A percentile compares a stretch with the other conserved stretches of the same genome.
phyloP scores from a whole-genome alignment of 805 yeast species.

The Allodekkera sacchari region DNA sequence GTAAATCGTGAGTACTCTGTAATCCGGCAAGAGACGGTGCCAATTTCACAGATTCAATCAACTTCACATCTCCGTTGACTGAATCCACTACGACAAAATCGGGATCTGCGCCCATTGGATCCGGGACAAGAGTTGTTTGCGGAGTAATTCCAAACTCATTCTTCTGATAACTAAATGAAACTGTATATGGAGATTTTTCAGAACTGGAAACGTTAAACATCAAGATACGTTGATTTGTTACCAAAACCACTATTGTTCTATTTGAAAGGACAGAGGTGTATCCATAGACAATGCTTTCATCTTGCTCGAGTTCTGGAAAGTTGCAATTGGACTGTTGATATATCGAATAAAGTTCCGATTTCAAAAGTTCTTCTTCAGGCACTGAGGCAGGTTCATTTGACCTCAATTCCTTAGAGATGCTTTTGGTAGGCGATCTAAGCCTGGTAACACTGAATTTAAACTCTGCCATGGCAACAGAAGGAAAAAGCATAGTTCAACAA shows the following conservation, averaged over 20 bases:
- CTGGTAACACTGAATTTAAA: slow-evolving; percentile 17
- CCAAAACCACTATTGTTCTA: slow-evolving; percentile 21
- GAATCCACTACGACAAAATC: slow-evolving; percentile 65
- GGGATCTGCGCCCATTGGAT: slow-evolving; percentile 46
- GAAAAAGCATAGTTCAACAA: no score
- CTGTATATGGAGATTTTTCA: slow-evolving; percentile 49
- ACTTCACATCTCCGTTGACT: slow-evolving; percentile 48
- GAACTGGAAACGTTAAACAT: slow-evolving; percentile 65
- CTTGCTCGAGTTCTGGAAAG: slow-evolving; percentile 35
- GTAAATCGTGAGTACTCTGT: slow-evolving; percentile 26
- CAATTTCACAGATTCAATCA: slow-evolving; percentile 66
- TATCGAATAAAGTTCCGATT: slow-evolving; percentile 1
- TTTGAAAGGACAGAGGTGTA: slow-evolving; percentile 18
- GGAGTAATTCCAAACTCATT: slow-evolving; percentile 30
- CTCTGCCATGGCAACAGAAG: no score
- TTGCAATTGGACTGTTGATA: slow-evolving; percentile 20
- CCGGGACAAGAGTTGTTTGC: slow-evolving; percentile 53
- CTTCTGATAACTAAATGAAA: slow-evolving; percentile 37
- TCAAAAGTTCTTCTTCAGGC: background rate
- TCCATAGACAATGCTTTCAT: slow-evolving; percentile 13
- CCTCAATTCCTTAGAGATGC: no score
- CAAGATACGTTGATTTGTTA: slow-evolving; percentile 42
- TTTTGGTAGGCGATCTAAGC: slow-evolving; percentile 8
- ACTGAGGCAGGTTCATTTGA: no score
- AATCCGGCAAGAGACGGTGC: slow-evolving; percentile 46